Evolutionary conservation across 345 rosid genomes (phyloP).

Genomic region (Acer negundo): DNA sequence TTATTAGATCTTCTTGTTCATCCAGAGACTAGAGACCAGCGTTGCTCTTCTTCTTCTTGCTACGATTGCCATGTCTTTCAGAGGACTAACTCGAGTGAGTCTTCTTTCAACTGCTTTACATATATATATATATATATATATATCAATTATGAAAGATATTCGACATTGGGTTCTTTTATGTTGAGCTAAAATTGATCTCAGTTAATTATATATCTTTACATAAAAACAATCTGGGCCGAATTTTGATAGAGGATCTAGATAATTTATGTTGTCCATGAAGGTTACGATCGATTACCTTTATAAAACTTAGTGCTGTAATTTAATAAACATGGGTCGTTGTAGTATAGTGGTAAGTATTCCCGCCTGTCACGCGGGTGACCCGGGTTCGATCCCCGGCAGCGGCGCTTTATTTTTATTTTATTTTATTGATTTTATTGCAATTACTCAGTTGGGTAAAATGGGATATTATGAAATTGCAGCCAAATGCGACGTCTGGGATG

Average conservation of each 20-base stretch:
- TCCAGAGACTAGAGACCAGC: background rate
- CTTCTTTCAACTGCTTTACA: background rate
- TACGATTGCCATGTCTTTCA: constrained; percentile 45
- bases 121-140: no score
- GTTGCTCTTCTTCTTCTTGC: background rate
- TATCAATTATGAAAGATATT: no score
- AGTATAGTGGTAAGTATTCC: constrained; percentile 94
- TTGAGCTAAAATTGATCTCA: background rate
- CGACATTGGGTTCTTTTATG: background rate
- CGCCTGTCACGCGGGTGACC: constrained; percentile 99
- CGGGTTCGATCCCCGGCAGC: constrained; percentile 98
- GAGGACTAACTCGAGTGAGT: constrained; percentile 56
- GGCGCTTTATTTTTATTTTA: constrained; percentile 31
- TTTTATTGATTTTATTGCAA: no score
- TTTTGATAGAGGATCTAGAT: background rate
- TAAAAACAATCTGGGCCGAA: background rate
- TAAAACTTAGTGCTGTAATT: fast-evolving
- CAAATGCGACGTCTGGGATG: constrained; percentile 82
- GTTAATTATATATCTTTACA: background rate
- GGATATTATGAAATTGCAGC: constrained; percentile 33
- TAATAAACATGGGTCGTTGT: constrained; percentile 52
- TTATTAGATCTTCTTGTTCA: background rate
- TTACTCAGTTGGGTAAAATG: no score
- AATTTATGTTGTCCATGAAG: background rate
- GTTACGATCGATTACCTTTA: no score